Evolutionary conservation across 2,329 filamentous ascomycete genomes (phyloP), one percentile per base, ranked within the genome.

Genomic region (Incumbomyces delicatus): DNA sequence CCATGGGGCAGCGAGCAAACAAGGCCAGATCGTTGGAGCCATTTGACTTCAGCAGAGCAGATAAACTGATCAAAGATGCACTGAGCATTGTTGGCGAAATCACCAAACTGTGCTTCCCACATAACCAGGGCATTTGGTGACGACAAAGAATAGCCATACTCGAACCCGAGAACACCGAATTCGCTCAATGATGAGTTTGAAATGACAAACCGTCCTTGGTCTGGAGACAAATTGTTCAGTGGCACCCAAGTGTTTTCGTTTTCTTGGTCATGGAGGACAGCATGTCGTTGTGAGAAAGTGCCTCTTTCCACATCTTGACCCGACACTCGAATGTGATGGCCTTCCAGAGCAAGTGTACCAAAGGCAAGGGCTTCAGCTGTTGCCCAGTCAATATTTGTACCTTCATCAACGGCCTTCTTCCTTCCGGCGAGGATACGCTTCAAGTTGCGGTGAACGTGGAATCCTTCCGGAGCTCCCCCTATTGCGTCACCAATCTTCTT

Each of bases 41-140:
- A 98, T 74, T 98, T 98, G 55, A 86, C 83, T 72, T 98, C 92
- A 63, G 92, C 92, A 52, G 92, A 95, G 42, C 92, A 90, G 59
- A 98, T 83, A 71, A 98, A 98, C 70, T 98, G 92, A 67, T 98
- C 92, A 62, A 98, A 94, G 68, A 98, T 94, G 66, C 88, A 94
- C 71, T 98, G 92, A 36, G 92, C 90, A 63, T 95, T 98, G 78
- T 98, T 98, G 76, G 92, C 92, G 61, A 98, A 98, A 70, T 98
- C 92, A 75, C 92, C 92, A 62, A 98, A 98, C 69, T 98, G 92
- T 32, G 92, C 92, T 72, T 98, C 92, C 92, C 92, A 98, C 81
- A 98, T 94, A 59, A 98, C 90, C 20, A 98, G 80, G 32, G 92
- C 90, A 64, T 95, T 94, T 48, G 92, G 92, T 27, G 92, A 96